Evolutionary conservation across 2,329 filamentous ascomycete genomes (phyloP).

Genomic region (Apiospora arundinis): DNA sequence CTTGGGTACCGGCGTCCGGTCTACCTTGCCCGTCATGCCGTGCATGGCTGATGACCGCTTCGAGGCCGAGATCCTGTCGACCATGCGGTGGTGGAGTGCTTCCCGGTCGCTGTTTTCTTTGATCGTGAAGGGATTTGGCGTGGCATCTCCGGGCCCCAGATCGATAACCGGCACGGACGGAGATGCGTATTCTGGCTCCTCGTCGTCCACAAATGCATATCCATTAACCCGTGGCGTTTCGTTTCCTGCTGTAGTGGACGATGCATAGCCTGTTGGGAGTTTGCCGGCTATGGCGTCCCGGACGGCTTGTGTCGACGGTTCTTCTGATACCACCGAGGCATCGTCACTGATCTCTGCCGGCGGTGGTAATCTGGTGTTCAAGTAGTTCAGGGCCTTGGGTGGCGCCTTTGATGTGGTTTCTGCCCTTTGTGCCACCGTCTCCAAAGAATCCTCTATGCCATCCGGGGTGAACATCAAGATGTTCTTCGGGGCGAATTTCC

Average conservation of each 20-base stretch:
- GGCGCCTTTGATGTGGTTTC: conserved; percentile 75
- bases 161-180: conserved; percentile 55
- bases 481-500: conserved; percentile 79
- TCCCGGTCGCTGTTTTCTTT: conserved; percentile 78
- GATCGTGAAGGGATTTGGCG: conserved; percentile 81
- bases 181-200: conserved; percentile 58
- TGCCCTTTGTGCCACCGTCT: conserved; percentile 71
- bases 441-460: conserved; percentile 61
- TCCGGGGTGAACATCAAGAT: conserved; percentile 85
- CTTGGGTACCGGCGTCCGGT: conserved; percentile 68
- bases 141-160: conserved; percentile 64
- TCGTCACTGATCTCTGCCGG: conserved; percentile 47
- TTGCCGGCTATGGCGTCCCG: conserved; percentile 82
- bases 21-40: conserved; percentile 65
- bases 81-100: conserved; percentile 82
- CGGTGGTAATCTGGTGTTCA: conserved; percentile 79
- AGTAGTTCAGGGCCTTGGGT: conserved; percentile 79
- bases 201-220: conserved; percentile 92
- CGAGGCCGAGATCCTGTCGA: conserved; percentile 77
- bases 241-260: conserved; percentile 64
- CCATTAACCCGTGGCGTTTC: conserved; percentile 93
- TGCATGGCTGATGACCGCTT: conserved; percentile 68
- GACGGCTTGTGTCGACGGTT: conserved; percentile 83
- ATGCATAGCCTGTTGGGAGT: conserved; percentile 66
- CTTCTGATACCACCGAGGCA: conserved; percentile 59